Base-by-base conservation (phyloP, 306 rosid genomes). In the Vachellia pachyceras region DNA sequence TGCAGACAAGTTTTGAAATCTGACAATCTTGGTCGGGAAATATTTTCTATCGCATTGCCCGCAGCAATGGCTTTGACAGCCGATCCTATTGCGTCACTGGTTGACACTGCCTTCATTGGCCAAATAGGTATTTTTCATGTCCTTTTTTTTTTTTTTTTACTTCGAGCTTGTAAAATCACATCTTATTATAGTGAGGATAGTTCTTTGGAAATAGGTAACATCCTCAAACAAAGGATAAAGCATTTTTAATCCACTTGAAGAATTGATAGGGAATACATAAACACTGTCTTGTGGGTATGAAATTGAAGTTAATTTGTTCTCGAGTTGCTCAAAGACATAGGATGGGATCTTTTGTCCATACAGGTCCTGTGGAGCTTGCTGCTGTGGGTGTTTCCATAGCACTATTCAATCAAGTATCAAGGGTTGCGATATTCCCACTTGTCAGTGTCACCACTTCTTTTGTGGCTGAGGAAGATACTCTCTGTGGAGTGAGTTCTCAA, bases 321-420 rank as follows among this genome's bases (percentile, higher is more conserved):
- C 33, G 45, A 49, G 63, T 49, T 72, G 23, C 17, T 15, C 15
- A 25, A n/a, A n/a, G 36, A 13, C 63, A 49, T 37, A 18, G 65
- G 61, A 68, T 46, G 64, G 7, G 40, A 29, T 80, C 73, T 57
- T 63, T 75, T 72, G 73, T 78, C 33, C 80, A 33, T 69, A 25
- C 81, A 92, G 98, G 99, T 82, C 89, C 97, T 3, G 88, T 95
- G 75, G 99, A 95, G 90, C 97, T 95, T 67, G 99, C 99, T 65
- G 99, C 97, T 60, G 99, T 95, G 54, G 99, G 99, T 61, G 97
- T 95, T 85, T 91, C 99, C 5, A 95, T 95, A 85, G 97, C 97
- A 74, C 83, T 95, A 77, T 95, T 95, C 84, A 95, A 95, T 86
- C 99, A 95, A 86, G 97, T 82, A 23, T 95, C 99, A 29, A 80